Evolutionary conservation across 192 early-diverging fungal species (phyloP), one percentile per base, ranked within the genome.

Genomic region (Podila verticillata): DNA sequence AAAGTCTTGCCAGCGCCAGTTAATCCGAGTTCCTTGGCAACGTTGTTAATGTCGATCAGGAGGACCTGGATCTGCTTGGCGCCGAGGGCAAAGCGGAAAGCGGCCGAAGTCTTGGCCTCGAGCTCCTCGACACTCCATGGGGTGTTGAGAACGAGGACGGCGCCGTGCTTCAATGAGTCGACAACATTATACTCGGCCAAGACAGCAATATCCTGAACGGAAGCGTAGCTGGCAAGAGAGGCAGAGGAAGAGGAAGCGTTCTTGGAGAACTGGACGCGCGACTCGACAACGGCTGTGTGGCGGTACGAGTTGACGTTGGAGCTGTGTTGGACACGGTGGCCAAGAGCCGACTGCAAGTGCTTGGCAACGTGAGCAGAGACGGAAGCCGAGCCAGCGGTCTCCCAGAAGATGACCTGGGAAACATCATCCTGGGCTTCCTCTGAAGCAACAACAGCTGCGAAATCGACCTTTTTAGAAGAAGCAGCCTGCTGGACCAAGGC

Each of bases 111-210:
- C 59, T 91, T 88, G 39, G 85, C 82, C 39, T 91, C 89, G 19
- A 96, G 63, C 28, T 95, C 93, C 47, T 89, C 92, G 29, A 85
- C 84, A 13, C 84, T 83, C 91, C 91, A 92, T 26, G 84, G 73
- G 15, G 92, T 86, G 72, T 95, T 93, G 30, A 96, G 51, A 20
- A 95, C 47, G 22, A 95, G 75, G 17, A 75, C 71, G 4, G 88
- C 90, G 24, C 84, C 84, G 19, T 73, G 59, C 56, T 82, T 82
- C 36, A 91, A 79, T 0, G 85, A 72, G n/a, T 70, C 72, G 5
- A 92, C 85, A 44, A 90, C 82, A 61, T 95, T 88, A 82, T 90
- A 91, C 62, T 85, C 84, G 30, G 83, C 72, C 61, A 91, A 72
- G 31, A 95, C 48, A 35, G 74, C 66, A 12, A 88, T 48, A 72